Percentiles rank a stretch among this genome's conserved stretches.
These are phyloP conservation scores for Aethionema arabicum DNA, from an alignment of 345 rosid genomes.

Conservation along the genomic window DNA sequence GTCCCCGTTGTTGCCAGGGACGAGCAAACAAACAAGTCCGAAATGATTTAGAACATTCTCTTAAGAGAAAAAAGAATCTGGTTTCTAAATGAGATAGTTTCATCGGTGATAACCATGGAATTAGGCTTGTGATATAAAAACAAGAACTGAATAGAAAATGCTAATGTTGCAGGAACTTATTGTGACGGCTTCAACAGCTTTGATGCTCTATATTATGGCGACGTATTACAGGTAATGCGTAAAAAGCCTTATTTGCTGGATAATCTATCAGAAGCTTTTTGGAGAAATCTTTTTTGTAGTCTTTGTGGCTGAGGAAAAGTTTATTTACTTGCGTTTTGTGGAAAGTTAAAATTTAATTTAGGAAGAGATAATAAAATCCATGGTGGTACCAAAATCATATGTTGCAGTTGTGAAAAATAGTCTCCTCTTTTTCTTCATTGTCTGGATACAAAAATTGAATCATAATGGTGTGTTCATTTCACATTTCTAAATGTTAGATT, in stretches of 20 bases:
- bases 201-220: slow-evolving; percentile 51
- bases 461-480: too few species aligned
- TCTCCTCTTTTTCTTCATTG: too few species aligned
- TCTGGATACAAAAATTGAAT: too few species aligned
- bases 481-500: too few species aligned
- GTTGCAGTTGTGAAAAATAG: too few species aligned
- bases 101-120: neutral
- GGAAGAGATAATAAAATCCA: neutral
- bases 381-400: too few species aligned
- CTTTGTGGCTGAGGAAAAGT: slow-evolving; percentile 17
- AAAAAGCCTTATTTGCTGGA: slow-evolving; percentile 2
- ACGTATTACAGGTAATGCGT: slow-evolving; percentile 48
- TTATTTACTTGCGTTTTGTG: neutral
- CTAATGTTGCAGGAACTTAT: slow-evolving; percentile 58
- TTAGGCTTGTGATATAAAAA: slow-evolving; percentile 3
- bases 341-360: neutral
- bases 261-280: neutral
- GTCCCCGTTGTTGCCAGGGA: too few species aligned
- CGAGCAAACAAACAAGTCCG: neutral
- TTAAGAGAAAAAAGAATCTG: neutral
- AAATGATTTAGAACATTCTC: neutral
- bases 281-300: slow-evolving; percentile 24
- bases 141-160: neutral
- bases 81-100: neutral
- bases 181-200: slow-evolving; percentile 53